Evolutionary conservation across 2,329 filamentous ascomycete genomes (phyloP).

Genomic region (Sclerotinia borealis): DNA sequence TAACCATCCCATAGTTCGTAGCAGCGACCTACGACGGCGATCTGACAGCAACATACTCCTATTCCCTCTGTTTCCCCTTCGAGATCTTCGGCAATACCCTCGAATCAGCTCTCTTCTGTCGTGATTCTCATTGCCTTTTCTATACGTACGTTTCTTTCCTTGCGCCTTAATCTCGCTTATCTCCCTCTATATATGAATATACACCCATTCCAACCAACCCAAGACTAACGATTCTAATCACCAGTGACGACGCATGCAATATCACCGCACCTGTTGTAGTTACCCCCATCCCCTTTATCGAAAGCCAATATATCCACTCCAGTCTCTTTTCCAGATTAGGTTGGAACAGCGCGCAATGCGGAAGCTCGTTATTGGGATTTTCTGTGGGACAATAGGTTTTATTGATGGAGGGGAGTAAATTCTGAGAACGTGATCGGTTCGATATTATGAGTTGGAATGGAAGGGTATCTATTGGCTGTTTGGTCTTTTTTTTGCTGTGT

Average conservation of each 20-base stretch:
- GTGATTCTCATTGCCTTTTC: neutral
- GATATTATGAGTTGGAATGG: rapidly evolving
- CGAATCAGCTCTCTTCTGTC: neutral
- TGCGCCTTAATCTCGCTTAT: neutral
- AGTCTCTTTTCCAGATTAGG: neutral
- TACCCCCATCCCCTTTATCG: neutral
- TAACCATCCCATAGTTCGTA: neutral
- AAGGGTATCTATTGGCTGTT: neutral
- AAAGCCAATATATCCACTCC: neutral
- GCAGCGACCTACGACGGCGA: neutral
- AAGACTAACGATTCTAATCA: neutral
- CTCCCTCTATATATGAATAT: too few species aligned
- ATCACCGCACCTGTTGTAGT: neutral
- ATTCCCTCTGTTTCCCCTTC: neutral
- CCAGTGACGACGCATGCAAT: neutral
- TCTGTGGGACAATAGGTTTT: neutral
- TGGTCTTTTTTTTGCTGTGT: too few species aligned
- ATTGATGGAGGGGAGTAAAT: too few species aligned
- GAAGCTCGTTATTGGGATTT: neutral
- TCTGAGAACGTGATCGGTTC: too few species aligned
- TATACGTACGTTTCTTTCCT: neutral
- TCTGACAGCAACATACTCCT: neutral
- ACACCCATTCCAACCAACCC: neutral
- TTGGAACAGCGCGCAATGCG: neutral
- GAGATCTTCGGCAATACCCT: neutral